Evolutionary conservation across 2,329 filamentous ascomycete species (phyloP).

Genomic region (Parastagonospora nodorum): DNA sequence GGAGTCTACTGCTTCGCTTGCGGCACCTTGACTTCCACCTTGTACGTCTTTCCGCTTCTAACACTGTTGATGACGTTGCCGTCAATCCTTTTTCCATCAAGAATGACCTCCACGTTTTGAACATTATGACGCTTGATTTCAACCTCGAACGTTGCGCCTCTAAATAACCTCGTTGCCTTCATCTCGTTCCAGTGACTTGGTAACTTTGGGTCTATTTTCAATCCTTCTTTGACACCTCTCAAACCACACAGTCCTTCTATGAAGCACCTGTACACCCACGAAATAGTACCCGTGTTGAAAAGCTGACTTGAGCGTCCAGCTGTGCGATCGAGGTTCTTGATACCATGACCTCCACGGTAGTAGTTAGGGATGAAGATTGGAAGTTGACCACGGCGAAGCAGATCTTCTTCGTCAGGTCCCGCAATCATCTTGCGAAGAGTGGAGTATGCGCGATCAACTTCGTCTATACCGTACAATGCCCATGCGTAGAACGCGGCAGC

Average conservation of each 20-base stretch:
- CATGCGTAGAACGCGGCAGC: constrained; percentile 61
- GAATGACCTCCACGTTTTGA: constrained; percentile 47
- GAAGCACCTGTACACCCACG: constrained; percentile 62
- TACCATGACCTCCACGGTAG: constrained; percentile 50
- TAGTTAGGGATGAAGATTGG: constrained; percentile 65
- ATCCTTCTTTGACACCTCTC: constrained; percentile 54
- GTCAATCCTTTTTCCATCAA: constrained; percentile 48
- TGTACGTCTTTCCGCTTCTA: constrained; percentile 52
- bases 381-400: constrained; percentile 59
- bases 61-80: constrained; percentile 51
- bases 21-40: constrained; percentile 49
- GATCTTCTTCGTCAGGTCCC: constrained; percentile 58
- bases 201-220: constrained; percentile 57
- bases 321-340: constrained; percentile 41
- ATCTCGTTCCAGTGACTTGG: constrained; percentile 57
- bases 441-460: constrained; percentile 58
- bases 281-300: constrained; percentile 64
- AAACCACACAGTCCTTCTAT: constrained; percentile 62
- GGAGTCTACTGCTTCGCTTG: constrained; percentile 7
- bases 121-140: constrained; percentile 52
- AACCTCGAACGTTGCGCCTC: constrained; percentile 57
- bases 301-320: constrained; percentile 62
- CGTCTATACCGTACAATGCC: constrained; percentile 57
- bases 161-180: constrained; percentile 55
- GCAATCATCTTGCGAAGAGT: constrained; percentile 60